Conservation (phyloP, 164 flowering plant species). For the Umbilicus rupestris region DNA sequence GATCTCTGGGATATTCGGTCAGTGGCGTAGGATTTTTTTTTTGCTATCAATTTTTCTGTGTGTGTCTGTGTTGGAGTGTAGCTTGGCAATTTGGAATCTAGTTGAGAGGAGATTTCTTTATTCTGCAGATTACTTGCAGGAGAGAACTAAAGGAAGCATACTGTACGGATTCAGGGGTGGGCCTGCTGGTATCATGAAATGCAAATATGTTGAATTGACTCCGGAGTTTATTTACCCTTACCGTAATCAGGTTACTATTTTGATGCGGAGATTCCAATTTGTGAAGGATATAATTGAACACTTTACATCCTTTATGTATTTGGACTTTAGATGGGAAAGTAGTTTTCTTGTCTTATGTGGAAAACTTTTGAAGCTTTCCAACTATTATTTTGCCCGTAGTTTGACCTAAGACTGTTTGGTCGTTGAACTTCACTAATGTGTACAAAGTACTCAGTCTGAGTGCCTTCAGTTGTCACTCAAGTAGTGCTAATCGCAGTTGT, state of each 20-base stretch:
- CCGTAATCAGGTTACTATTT: conserved; percentile 68
- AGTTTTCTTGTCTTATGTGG: not conserved
- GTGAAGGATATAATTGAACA: not conserved
- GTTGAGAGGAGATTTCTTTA: conserved; percentile 10
- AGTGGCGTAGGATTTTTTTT: conserved; percentile 2
- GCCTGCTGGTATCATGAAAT: conserved; percentile 96
- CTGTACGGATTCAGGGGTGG: conserved; percentile 93
- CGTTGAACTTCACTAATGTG: not conserved
- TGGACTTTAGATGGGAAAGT: not conserved
- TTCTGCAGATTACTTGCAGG: conserved; percentile 77
- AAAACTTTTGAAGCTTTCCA: not conserved
- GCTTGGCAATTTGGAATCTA: no score
- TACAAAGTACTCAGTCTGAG: not conserved
- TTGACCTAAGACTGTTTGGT: not conserved
- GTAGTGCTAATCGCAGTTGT: not conserved
- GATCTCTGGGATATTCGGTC: conserved; percentile 85
- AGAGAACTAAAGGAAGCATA: conserved; percentile 57
- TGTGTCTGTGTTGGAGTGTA: not conserved
- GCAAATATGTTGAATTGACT: conserved; percentile 70
- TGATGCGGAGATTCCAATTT: not conserved
- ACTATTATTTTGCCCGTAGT: not conserved
- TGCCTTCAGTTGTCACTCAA: not conserved
- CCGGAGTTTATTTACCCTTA: conserved; percentile 76
- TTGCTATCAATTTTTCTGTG: not conserved
- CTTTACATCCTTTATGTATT: not conserved